Conservation (phyloP, 2,329 filamentous ascomycete species). For the Colletotrichum euphorbiae region DNA sequence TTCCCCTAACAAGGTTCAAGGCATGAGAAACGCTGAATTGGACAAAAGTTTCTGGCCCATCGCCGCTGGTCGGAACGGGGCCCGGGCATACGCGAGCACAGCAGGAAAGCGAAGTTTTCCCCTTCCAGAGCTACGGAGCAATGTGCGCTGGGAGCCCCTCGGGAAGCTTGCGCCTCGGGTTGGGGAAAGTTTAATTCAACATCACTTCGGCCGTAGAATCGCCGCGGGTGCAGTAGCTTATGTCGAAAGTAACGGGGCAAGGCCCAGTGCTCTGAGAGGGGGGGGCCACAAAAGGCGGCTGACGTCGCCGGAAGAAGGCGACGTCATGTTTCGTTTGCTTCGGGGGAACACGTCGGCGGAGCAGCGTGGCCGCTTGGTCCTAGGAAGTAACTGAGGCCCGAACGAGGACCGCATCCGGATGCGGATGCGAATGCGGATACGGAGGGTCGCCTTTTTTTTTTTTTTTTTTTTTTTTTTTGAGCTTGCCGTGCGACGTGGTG, state of each 20-base stretch:
- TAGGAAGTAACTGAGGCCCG: not conserved
- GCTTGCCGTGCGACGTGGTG: not conserved
- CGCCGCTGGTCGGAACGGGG: not conserved
- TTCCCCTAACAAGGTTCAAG: not conserved
- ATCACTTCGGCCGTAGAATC: not conserved
- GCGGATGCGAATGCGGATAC: slow-evolving; percentile 36
- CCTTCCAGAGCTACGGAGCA: not conserved
- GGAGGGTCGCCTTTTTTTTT: too few species aligned
- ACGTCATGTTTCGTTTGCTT: not conserved
- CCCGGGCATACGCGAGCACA: not conserved
- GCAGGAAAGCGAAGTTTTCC: not conserved
- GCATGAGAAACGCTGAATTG: not conserved
- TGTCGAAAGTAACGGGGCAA: too few species aligned
- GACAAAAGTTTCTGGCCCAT: not conserved
- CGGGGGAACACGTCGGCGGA: not conserved
- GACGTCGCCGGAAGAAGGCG: not conserved
- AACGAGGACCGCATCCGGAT: slow-evolving; percentile 20
- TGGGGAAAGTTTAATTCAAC: slow-evolving; percentile 17
- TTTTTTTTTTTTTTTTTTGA: too few species aligned
- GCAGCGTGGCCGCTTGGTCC: not conserved
- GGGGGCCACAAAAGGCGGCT: not conserved
- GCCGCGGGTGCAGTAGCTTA: too few species aligned
- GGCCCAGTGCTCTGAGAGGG: too few species aligned
- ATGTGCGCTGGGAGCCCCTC: too few species aligned
- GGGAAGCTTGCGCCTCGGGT: too few species aligned